These are phyloP conservation scores for Epichloe hybrida DNA, from an alignment of 2,329 filamentous ascomycete species.

Conservation along the genomic window DNA sequence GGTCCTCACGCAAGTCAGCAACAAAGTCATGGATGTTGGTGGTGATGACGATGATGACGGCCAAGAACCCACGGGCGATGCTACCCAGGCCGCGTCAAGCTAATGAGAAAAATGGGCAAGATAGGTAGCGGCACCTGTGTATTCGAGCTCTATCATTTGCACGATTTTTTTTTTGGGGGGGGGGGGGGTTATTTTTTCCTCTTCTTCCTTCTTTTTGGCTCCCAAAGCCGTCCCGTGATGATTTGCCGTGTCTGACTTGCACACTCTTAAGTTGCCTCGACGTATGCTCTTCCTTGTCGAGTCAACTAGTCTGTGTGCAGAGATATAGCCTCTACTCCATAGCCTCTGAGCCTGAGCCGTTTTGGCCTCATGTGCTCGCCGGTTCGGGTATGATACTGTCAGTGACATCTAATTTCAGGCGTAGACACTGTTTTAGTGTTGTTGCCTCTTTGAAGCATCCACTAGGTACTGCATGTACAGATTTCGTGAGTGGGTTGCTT, in stretches of 20 bases:
- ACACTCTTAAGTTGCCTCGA: slow-evolving; percentile 97
- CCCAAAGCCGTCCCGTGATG: slow-evolving; percentile 1
- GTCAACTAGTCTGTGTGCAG: slow-evolving; percentile 96
- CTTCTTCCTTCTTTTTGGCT: background rate
- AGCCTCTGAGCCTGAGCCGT: slow-evolving; percentile 32
- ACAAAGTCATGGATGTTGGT: slow-evolving; percentile 72
- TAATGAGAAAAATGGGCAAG: background rate
- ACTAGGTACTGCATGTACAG: slow-evolving; percentile 21
- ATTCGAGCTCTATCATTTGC: background rate
- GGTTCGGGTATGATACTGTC: slow-evolving; percentile 19
- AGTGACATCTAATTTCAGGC: slow-evolving; percentile 10
- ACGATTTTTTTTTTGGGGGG: background rate
- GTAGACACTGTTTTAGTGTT: slow-evolving; percentile 17
- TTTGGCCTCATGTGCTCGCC: slow-evolving; percentile 29
- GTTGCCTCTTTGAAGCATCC: slow-evolving; percentile 19
- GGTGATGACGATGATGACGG: slow-evolving; percentile 38
- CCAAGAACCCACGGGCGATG: slow-evolving; percentile 9
- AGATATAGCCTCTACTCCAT: slow-evolving; percentile 44
- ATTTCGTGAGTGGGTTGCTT: slow-evolving; percentile 14
- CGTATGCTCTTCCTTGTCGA: slow-evolving; percentile 58
- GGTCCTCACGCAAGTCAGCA: slow-evolving; percentile 63
- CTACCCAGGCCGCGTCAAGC: background rate
- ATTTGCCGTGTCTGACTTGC: slow-evolving; percentile 32
- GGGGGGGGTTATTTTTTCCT: too few relatives aligned
- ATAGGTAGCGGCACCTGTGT: background rate